Evolutionary conservation across 345 rosid genomes (phyloP), one percentile per base, ranked within the genome.

Genomic region (Anastatica hierochuntica): DNA sequence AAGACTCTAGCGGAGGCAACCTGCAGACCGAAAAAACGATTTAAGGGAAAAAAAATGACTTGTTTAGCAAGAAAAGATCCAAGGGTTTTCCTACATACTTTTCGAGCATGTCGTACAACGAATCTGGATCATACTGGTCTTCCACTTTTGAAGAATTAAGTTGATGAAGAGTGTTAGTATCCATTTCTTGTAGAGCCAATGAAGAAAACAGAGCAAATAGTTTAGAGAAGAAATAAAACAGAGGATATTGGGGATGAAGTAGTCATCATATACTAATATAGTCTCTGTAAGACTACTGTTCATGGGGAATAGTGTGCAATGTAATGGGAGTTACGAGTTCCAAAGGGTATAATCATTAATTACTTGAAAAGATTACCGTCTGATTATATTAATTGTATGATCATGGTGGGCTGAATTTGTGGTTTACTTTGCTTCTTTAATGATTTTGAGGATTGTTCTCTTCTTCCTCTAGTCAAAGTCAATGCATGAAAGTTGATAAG

Each of bases 341-440:
- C 71, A 58, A 58, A 50, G 60, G 37, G 58, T 66, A 4, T 36
- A 57, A 49, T 43, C 21, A 42, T 58, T 40, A 40, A 34, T 58
- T 45, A 33, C 1, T 1, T 44, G 34, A 34, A 23, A 15, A 15
- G 10, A 37, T 43, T 24, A 50, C 35, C 41, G 63, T 48, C 52
- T 64, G 56, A 30, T 3, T 14, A 17, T 19, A 42, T 51, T n/a
- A 66, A 58, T 10, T 20, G 13, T 21, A 14, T 52, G 60, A 66
- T 66, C 49, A 59, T 52, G 3, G 71, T 60, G 65, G 60, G 48
- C 38, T 58, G 64, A 66, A 58, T 52, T 49, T 35, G 43, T 16
- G 35, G 11, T 41, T 8, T 55, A 14, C 53, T 36, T 46, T 13
- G 5, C 47, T 64, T 30, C 10, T n/a, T 50, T 34, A 36, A 37